These are phyloP conservation scores for Discostella pseudostelligera DNA, from an alignment of 108 stramenopile species.

Conservation along the genomic window DNA sequence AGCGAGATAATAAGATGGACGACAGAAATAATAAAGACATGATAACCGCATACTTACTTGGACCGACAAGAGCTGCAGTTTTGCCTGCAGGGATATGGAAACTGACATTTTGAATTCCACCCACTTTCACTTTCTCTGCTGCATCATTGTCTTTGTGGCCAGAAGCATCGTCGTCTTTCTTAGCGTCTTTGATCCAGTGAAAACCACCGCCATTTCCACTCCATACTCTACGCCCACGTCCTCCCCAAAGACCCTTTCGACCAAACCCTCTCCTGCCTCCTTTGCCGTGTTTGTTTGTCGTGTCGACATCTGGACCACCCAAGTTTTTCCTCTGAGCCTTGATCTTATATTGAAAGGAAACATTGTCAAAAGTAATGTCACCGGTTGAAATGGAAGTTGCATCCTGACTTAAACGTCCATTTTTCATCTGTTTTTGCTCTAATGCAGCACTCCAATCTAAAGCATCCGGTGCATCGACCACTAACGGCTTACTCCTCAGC, in stretches of 20 bases:
- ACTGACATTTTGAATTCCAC: constrained; percentile 32
- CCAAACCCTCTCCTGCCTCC: constrained; percentile 21
- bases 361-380: constrained; percentile 40
- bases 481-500: constrained; percentile 25
- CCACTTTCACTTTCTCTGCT: constrained; percentile 23
- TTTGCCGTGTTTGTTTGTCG: constrained; percentile 9
- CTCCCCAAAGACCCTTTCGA: constrained; percentile 33
- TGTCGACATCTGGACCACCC: constrained; percentile 26
- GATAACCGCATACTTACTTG: constrained; percentile 1
- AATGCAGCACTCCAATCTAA: constrained; percentile 35
- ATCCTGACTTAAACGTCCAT: background rate
- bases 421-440: background rate
- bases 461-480: constrained; percentile 44
- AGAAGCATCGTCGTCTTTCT: constrained; percentile 2
- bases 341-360: constrained; percentile 47
- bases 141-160: background rate
- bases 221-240: constrained; percentile 20
- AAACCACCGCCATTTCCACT: constrained; percentile 22
- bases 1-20: constrained; percentile 12
- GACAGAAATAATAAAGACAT: constrained; percentile 19
- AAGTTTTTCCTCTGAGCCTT: constrained; percentile 21
- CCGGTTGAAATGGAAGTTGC: constrained; percentile 13
- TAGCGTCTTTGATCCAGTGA: constrained; percentile 26
- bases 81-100: constrained; percentile 42
- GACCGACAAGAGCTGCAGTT: constrained; percentile 37